Evolutionary conservation across 306 rosid species (phyloP).

Genomic region (Quercus aquifolioides): DNA sequence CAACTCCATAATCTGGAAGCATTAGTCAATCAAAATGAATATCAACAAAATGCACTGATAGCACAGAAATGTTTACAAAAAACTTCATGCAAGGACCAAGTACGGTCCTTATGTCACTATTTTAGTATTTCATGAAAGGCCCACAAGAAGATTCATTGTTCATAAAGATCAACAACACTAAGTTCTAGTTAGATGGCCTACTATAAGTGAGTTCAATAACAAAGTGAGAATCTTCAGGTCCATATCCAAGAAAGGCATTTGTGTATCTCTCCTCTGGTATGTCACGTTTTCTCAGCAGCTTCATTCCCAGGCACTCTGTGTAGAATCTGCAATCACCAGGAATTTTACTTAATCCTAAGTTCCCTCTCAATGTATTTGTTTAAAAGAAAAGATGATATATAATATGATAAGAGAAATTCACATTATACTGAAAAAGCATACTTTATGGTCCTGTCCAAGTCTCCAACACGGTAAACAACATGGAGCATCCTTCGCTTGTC

Average conservation of each 20-base stretch:
- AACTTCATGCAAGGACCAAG: conserved; percentile 6
- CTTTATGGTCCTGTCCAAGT: conserved; percentile 87
- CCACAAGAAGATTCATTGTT: neutral
- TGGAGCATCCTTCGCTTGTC: conserved; percentile 77
- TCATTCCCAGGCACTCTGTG: conserved; percentile 83
- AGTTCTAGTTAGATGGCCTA: conserved; percentile 29
- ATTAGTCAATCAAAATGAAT: conserved; percentile 23
- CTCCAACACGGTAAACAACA: conserved; percentile 87
- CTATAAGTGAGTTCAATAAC: conserved; percentile 85
- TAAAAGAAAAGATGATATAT: neutral
- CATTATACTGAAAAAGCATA: conserved; percentile 25
- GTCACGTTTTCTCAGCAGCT: conserved; percentile 77
- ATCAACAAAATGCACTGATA: conserved; percentile 11
- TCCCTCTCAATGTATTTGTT: neutral
- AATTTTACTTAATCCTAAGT: neutral
- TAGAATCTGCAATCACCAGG: conserved; percentile 68
- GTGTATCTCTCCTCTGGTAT: conserved; percentile 81
- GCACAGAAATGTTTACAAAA: conserved; percentile 12
- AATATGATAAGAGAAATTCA: neutral
- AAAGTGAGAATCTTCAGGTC: conserved; percentile 88
- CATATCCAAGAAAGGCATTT: conserved; percentile 85
- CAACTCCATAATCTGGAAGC: conserved; percentile 78
- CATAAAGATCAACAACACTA: conserved; percentile 10
- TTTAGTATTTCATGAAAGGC: neutral
- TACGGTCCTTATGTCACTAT: neutral